Base-by-base conservation (phyloP, 2,329 filamentous ascomycete genomes). In the Penicillium sp. region DNA sequence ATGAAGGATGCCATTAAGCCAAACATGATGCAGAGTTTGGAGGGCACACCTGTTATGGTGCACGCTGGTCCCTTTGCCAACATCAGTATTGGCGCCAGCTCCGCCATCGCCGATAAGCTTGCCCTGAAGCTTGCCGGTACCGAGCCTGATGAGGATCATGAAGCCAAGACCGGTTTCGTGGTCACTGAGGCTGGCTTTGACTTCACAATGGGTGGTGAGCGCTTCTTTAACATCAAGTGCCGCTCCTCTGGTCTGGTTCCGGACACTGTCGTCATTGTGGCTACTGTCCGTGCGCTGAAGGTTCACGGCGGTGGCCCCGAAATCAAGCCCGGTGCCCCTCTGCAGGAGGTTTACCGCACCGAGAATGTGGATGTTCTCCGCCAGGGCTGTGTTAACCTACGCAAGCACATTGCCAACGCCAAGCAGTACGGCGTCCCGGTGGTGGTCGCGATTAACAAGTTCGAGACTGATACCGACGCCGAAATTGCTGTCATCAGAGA, bases 171-270 rank as follows among this genome's bases (percentile, higher is more conserved):
- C 28, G 93, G 93, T 9, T 97, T 93, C 62, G 91, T 96, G 21
- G 84, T 98, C 33, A 98, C 93, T 2, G 93, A 98, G 71, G 91
- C 93, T 46, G 93, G 93, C 9, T 98, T 98, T 70, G 93, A 98
- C 72, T 98, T 98, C 74, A 97, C 93, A 63, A 98, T 98, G 93
- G 93, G 93, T 57, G 93, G 93, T 56, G 93, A 98, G 78, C 86
- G 93, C 45, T 98, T 98, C 79, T 97, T 98, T 82, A 97, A 98
- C 77, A 97, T 98, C 78, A 98, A 98, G 79, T 97, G 93, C 75
- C 86, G 93, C 53, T 87, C 89, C 9, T 96, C 91, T 6, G 91
- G 91, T 22, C 83, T 98, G 40, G 82, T 88, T 2, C 93, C 93
- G 2, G 93, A 98, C 64, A 88, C 89, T 1, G 90, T 95, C 6